Percentiles rank a stretch among this genome's conserved stretches.
These are phyloP conservation scores for Batkoa obscura DNA, from an alignment of 371 early-diverging fungal genomes.

Conservation along the genomic window DNA sequence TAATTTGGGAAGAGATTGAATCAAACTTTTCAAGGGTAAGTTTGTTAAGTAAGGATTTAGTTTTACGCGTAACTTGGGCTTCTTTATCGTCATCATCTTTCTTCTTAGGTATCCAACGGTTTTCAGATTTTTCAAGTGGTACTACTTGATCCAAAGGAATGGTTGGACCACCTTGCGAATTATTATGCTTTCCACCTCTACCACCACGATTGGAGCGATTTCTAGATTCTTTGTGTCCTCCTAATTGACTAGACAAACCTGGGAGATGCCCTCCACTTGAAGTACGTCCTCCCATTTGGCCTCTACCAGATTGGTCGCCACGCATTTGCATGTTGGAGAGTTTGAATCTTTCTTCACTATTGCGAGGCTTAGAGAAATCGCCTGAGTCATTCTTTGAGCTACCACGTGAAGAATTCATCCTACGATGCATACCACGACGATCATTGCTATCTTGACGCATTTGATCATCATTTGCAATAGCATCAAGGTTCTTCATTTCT, in stretches of 20 bases:
- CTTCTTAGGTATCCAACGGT: slow-evolving; percentile 57
- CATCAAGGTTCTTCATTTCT: slow-evolving; percentile 42
- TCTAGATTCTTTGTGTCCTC: slow-evolving; percentile 14
- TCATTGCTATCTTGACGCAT: slow-evolving; percentile 16
- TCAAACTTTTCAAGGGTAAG: slow-evolving; percentile 88
- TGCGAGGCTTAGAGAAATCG: no score
- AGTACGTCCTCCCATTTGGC: slow-evolving; percentile 23
- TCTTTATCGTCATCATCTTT: slow-evolving; percentile 13
- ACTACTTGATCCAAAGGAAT: slow-evolving; percentile 41
- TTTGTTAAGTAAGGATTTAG: slow-evolving; percentile 82
- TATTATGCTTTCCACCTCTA: slow-evolving; percentile 27
- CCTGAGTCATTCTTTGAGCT: slow-evolving; percentile 11
- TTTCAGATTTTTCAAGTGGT: slow-evolving; percentile 60
- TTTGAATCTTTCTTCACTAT: slow-evolving; percentile 28
- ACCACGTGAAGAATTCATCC: slow-evolving; percentile 11
- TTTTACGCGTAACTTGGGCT: slow-evolving; percentile 52
- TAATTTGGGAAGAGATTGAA: slow-evolving; percentile 58
- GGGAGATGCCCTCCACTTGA: slow-evolving; percentile 25
- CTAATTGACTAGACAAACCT: slow-evolving; percentile 12
- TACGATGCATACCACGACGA: slow-evolving; percentile 1
- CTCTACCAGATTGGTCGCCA: slow-evolving; percentile 26
- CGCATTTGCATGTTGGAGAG: no score
- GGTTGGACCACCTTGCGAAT: slow-evolving; percentile 26
- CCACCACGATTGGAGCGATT: slow-evolving; percentile 21
- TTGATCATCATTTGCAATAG: slow-evolving; percentile 31